Conservation (phyloP, 2,329 filamentous ascomycete species). For the Talaromyces atroroseus region DNA sequence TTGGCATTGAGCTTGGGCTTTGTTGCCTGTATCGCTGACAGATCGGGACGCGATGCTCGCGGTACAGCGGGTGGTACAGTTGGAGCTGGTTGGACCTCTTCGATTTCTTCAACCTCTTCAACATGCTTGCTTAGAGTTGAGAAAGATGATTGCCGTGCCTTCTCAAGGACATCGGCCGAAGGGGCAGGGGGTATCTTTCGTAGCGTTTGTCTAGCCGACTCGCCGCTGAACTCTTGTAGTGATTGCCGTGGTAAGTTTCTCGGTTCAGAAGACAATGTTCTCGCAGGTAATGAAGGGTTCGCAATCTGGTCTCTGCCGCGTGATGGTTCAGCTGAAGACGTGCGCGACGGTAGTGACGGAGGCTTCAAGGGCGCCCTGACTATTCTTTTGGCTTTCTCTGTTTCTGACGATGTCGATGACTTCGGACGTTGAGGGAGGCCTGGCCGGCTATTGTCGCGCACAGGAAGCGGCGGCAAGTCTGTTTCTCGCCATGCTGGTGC, state of each 20-base stretch:
- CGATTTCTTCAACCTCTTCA: conserved; percentile 19
- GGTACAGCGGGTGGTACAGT: conserved; percentile 48
- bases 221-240: conserved; percentile 14
- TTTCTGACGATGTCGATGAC: conserved; percentile 8
- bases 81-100: conserved; percentile 17
- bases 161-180: conserved; percentile 30
- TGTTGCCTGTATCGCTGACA: conserved; percentile 50
- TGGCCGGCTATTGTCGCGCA: conserved; percentile 27
- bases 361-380: conserved; percentile 3
- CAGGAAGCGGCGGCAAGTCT: conserved; percentile 51
- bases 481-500: conserved; percentile 55
- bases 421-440: conserved; percentile 22
- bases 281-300: conserved; percentile 4
- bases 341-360: conserved; percentile 9
- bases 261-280: conserved; percentile 3
- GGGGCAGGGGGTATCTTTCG: conserved; percentile 31
- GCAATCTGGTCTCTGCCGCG: neutral
- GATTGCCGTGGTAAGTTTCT: neutral
- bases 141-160: conserved; percentile 43
- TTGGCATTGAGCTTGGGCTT: conserved; percentile 40
- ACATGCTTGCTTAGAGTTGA: conserved; percentile 40
- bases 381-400: conserved; percentile 4
- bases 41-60: conserved; percentile 51
- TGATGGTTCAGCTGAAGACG: neutral
- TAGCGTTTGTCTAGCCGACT: conserved; percentile 16